Base-by-base conservation (phyloP, 2,329 filamentous ascomycete species). In the Calonectria hawksworthii region DNA sequence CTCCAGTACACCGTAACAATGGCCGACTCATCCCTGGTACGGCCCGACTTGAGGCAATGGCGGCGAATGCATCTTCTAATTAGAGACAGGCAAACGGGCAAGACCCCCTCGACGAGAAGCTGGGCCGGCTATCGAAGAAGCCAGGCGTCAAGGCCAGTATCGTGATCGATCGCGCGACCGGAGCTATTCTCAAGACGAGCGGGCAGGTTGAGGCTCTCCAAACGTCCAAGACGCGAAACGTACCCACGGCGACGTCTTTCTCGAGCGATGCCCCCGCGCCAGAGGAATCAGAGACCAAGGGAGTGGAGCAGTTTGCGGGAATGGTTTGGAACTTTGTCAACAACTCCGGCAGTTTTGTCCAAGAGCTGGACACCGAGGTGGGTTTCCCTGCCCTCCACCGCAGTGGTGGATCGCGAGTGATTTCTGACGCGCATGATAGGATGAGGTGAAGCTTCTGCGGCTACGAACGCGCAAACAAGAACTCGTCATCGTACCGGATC, bases 391-490 rank as follows among this genome's bases (percentile, higher is more conserved):
- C 47, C 51, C 21, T 38, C 63, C 41, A 51, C 68, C 21, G 38
- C 50, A 67, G 34, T 13, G 59, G 41, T 71, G 61, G 66, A 72
- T 38, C 21, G 54, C 74, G 26, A 69, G 36, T 30, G 44, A 70
- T 23, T 26, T 51, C 83, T 84, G 67, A 84, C 70, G n/a, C 70
- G n/a, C 26, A 59, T 1, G 41, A 66, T 76, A 94, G 89, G 95
- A 97, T 80, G 94, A 96, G 82, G 85, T 96, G 76, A 95, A 93
- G 85, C 87, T 97, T 63, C 85, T 97, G 67, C 90, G 94, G 76
- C 83, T 98, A 77, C 90, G 95, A 77, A 96, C 94, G n/a, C 95
- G 93, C 87, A 96, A 94, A 84, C 94, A 96, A 80, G 95, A 98
- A 84, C 86, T 97, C 76, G 93, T 97, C 74, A 95, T 97, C 81